Base-by-base conservation (phyloP, 1,284 basidiomycete species). In the Apiotrichum gracile region DNA sequence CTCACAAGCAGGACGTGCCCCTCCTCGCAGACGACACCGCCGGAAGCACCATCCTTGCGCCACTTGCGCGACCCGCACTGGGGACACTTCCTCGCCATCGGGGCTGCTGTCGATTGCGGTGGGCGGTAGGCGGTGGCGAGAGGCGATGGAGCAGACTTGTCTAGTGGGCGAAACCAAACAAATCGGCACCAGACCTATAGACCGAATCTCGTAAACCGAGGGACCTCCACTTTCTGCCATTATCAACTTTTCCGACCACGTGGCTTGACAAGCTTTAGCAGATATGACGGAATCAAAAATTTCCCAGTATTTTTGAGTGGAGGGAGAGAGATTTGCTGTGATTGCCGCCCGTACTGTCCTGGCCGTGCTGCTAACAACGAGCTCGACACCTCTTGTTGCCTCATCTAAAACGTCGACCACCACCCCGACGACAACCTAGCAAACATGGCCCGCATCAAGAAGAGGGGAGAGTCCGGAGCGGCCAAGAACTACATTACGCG, bases 401-500 rank as follows among this genome's bases (percentile, higher is more conserved):
- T 19, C 22, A 49, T 43, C 41, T n/a, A 42, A 33, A 43, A 45
- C 31, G 33, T 26, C 35, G 22, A 19, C 46, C 22, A 14, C 33
- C 39, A 31, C 39, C 16, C 24, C 44, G n/a, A 29, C 44, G 13
- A 47, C 47, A 17, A 39, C 40, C 19, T 17, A 22, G 22, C 50
- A 40, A 66, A 44, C 38, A 96, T 97, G 92, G 92, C 88, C 61
- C 88, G 88, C 65, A 79, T 96, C 71, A 87, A 84, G 77, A 83
- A 85, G 74, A 91, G 87, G 74, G 92, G 93, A 73, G 88, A 92
- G 76, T 85, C 88, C 54, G 91, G 91, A 44, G 90, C 90, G 54
- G 92, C 92, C 56, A 98, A 94, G 77, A 92, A 91, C 64, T 96
- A 93, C 72, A 81, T 90, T 60, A 98, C 96, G 42, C 85, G 96